Percentiles rank a stretch among this genome's conserved stretches.
Evolutionary conservation across 2,329 filamentous ascomycete species (phyloP).

Genomic region (Penicillium capsulatum): DNA sequence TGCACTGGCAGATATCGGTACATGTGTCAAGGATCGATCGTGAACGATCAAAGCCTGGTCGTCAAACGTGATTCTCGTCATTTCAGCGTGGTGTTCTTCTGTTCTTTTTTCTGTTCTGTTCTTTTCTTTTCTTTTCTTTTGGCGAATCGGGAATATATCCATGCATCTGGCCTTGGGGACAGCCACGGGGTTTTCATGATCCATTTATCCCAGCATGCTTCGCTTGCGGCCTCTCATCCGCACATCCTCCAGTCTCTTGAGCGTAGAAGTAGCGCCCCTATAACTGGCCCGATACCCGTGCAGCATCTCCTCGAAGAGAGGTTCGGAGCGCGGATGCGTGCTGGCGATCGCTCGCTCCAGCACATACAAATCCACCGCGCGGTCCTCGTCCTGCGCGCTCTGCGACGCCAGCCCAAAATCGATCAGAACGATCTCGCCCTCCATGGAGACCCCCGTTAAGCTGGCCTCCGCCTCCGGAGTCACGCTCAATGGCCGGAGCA

Average conservation of each 20-base stretch:
- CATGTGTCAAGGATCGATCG: conserved; percentile 36
- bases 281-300: conserved; percentile 69
- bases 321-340: conserved; percentile 83
- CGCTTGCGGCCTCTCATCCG: conserved; percentile 90
- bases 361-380: conserved; percentile 94
- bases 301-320: conserved; percentile 69
- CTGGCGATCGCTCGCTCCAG: conserved; percentile 90
- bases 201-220: conserved; percentile 83
- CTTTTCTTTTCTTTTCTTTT: conserved; percentile 9
- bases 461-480: conserved; percentile 15
- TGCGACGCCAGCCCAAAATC: conserved; percentile 89
- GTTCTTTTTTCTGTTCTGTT: too few species aligned
- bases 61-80: conserved; percentile 15
- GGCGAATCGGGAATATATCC: conserved; percentile 10
- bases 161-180: conserved; percentile 1
- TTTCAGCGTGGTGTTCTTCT: conserved; percentile 23
- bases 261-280: conserved; percentile 67
- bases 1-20: conserved; percentile 69
- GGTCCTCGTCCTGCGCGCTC: conserved; percentile 79
- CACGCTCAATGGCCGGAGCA: conserved; percentile 56
- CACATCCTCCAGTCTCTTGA: conserved; percentile 86
- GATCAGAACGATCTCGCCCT: conserved; percentile 81
- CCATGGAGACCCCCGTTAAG: conserved; percentile 34
- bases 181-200: not conserved
- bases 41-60: conserved; percentile 12